Percentiles rank a stretch among this genome's conserved stretches.
Evolutionary conservation across 2,329 filamentous ascomycete species (phyloP).

Genomic region (Ustilaginoidea virens): DNA sequence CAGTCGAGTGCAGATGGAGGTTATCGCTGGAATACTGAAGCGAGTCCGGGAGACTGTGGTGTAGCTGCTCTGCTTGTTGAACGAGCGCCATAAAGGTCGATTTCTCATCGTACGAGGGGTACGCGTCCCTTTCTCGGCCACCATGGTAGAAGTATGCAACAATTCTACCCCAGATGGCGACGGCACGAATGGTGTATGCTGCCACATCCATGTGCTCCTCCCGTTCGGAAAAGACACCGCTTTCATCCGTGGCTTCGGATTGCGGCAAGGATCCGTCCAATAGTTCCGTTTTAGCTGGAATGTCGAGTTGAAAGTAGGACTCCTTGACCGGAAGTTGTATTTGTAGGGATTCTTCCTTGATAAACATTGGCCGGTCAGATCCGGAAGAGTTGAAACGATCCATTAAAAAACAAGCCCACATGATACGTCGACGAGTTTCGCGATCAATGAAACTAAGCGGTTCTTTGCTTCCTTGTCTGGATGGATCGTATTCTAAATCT

Average conservation of each 20-base stretch:
- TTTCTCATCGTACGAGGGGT: conserved; percentile 68
- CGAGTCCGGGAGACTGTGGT: conserved; percentile 49
- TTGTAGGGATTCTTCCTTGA: conserved; percentile 75
- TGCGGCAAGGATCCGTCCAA: conserved; percentile 57
- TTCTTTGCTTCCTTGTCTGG: conserved; percentile 43
- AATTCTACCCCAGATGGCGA: conserved; percentile 80
- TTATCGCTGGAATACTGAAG: conserved; percentile 72
- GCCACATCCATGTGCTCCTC: conserved; percentile 87
- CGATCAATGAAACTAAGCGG: conserved; percentile 80
- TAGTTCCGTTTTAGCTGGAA: conserved; percentile 74
- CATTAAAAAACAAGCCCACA: conserved; percentile 98
- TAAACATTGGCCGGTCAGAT: conserved; percentile 80
- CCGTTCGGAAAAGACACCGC: conserved; percentile 46
- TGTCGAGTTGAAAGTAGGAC: conserved; percentile 77
- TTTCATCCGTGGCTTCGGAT: conserved; percentile 45
- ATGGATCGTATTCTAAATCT: conserved; percentile 66
- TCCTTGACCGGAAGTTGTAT: conserved; percentile 88
- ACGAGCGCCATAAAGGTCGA: conserved; percentile 61
- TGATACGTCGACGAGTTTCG: conserved; percentile 81
- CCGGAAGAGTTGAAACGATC: conserved; percentile 95
- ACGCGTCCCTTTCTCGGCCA: conserved; percentile 61
- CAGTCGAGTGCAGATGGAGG: conserved; percentile 67
- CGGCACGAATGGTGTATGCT: conserved; percentile 73
- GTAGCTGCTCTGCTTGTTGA: conserved; percentile 55
- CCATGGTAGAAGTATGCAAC: conserved; percentile 85